phyloP scores from a whole-genome alignment of 208 protist species.

The Leishmania guyanensis region DNA sequence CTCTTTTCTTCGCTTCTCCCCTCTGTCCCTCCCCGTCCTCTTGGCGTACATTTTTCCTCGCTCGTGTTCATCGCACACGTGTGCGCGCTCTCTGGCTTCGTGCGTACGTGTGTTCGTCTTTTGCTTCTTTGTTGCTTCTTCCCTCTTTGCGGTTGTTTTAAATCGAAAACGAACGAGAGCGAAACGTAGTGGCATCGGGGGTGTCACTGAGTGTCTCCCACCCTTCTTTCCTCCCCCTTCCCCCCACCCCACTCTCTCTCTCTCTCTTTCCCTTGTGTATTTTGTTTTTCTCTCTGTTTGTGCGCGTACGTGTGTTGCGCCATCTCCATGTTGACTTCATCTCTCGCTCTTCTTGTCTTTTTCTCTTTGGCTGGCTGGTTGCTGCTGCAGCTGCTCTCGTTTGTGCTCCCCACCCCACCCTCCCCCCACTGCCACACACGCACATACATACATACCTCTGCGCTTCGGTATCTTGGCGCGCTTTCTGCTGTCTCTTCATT shows the following conservation, averaged over 20 bases:
- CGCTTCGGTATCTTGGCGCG: background rate
- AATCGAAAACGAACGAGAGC: too few species aligned
- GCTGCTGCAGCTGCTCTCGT: background rate
- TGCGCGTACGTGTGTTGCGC: background rate
- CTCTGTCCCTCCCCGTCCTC: background rate
- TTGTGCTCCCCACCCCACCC: too few species aligned
- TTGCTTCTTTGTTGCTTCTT: too few species aligned
- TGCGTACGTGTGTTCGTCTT: too few species aligned
- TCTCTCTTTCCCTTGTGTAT: too few species aligned
- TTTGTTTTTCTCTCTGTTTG: background rate
- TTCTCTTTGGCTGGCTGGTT: slow-evolving; percentile 7
- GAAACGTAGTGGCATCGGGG: too few species aligned
- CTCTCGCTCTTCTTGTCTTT: slow-evolving; percentile 1
- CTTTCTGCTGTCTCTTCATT: slow-evolving; percentile 9
- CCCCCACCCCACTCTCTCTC: too few species aligned
- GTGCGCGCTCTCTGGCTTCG: too few species aligned
- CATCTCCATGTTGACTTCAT: background rate
- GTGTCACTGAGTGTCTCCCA: background rate
- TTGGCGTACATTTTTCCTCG: too few species aligned
- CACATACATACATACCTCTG: background rate
- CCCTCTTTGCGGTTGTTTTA: too few species aligned
- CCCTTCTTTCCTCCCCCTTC: too few species aligned
- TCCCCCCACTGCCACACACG: background rate
- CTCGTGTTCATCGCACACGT: too few species aligned
- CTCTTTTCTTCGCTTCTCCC: background rate